Percentiles rank a stretch among this genome's conserved stretches.
These are phyloP conservation scores for Talaromyces wortmannii DNA, from an alignment of 495 filamentous ascomycete species.

Conservation along the genomic window DNA sequence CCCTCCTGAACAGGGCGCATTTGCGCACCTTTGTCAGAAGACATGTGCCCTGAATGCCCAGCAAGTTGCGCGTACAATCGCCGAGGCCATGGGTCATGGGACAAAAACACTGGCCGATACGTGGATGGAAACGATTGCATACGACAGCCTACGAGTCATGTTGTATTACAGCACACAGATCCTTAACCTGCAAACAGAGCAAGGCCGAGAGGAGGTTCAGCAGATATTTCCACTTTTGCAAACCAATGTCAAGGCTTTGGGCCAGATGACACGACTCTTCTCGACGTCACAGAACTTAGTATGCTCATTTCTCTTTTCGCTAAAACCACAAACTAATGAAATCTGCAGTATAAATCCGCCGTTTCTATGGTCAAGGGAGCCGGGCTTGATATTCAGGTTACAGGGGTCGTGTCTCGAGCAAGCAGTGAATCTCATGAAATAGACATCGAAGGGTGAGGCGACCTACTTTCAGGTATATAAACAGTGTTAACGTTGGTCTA, in stretches of 20 bases:
- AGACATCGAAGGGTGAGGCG: neutral
- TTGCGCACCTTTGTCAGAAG: conserved; percentile 10
- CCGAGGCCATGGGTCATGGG: conserved; percentile 17
- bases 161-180: conserved; percentile 26
- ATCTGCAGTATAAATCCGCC: neutral
- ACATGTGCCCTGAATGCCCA: conserved; percentile 1
- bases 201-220: conserved; percentile 12
- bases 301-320: neutral
- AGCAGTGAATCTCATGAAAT: neutral
- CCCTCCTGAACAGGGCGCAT: conserved; percentile 17
- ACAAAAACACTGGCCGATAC: conserved; percentile 19
- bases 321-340: neutral
- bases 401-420: neutral
- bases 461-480: neutral
- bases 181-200: conserved; percentile 14
- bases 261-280: conserved; percentile 8
- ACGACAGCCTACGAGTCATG: conserved; percentile 27
- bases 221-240: conserved; percentile 17
- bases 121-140: conserved; percentile 27
- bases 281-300: neutral
- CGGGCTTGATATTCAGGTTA: neutral
- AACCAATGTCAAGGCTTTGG: conserved; percentile 20
- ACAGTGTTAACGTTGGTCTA: neutral
- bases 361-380: neutral
- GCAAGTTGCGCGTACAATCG: conserved; percentile 20